Evolutionary conservation across 495 filamentous ascomycete species (phyloP), one percentile per base, ranked within the genome.

Genomic region (Geopyxis carbonaria): DNA sequence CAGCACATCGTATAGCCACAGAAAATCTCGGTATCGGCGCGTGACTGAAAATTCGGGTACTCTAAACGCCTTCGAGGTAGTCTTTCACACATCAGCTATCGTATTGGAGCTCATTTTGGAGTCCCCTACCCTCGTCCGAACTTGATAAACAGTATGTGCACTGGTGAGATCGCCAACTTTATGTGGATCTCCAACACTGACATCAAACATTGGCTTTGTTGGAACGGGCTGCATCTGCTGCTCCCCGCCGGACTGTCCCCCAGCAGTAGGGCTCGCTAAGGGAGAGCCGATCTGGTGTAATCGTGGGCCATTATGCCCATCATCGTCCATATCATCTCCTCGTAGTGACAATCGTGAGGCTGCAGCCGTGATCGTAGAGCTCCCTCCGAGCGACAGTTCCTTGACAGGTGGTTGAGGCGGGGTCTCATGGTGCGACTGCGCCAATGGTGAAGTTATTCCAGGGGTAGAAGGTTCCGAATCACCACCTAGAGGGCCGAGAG

Each of bases 131-230:
- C 78, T 89, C 22, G 89, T 97, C 53, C 78, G 67, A 29, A 97
- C 87, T 46, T 84, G 80, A 59, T 97, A 97, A 16, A 93, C 91
- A 50, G 89, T 97, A 60, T 97, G 89, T 45, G 85, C 92, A 53
- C 80, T 92, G 9, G 91, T 93, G 54, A 94, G 61, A 60, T 95
- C 89, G 30, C 89, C 91, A 40, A 97, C 86, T 59, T 95, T 97
- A 58, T 93, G 83, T 27, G 91, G 91, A 64, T 97, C 89, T 30
- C 89, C 89, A 9, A 97, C 89, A 1, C 67, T 72, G 45, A 97
- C 93, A n/a, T 81, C 66, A 57, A 95, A 95, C 20, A 66, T 77
- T 9, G 89, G 91, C 48, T 89, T 81, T 27, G 84, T 75, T 10
- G 28, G 13, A 8, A 23, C 38, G 34, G 89, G 86, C 60, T 86